Evolutionary conservation across 306 rosid genomes (phyloP).

Genomic region (Adenanthera pavonina): DNA sequence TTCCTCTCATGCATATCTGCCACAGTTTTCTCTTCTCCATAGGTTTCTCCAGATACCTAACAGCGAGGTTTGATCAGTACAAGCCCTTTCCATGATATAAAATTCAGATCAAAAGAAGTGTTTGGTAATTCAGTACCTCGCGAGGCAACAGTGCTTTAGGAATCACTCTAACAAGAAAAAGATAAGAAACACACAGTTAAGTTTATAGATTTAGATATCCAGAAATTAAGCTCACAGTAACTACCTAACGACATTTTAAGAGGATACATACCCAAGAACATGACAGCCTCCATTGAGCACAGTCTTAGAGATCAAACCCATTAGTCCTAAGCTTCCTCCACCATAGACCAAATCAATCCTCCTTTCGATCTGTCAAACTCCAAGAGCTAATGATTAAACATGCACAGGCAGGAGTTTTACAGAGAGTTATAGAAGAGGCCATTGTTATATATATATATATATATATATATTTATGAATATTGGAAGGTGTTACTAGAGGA

Average conservation of each 20-base stretch:
- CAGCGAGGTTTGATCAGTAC: constrained; percentile 33
- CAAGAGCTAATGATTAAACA: too few relatives aligned
- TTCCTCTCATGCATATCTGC: constrained; percentile 72
- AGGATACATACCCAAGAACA: constrained; percentile 54
- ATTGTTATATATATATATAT: not conserved
- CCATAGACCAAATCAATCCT: constrained; percentile 61
- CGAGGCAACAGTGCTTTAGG: constrained; percentile 54
- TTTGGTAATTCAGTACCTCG: constrained; percentile 43
- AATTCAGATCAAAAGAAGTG: not conserved
- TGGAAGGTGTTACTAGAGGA: not conserved
- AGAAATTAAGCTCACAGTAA: not conserved
- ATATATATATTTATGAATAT: not conserved
- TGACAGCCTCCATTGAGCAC: constrained; percentile 59
- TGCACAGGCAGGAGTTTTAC: not conserved
- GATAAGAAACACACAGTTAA: not conserved
- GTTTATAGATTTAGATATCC: not conserved
- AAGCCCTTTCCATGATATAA: not conserved
- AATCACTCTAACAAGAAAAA: constrained; percentile 50
- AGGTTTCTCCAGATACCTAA: constrained; percentile 65
- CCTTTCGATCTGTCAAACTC: constrained; percentile 48
- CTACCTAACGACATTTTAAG: not conserved
- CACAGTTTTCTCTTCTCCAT: constrained; percentile 64
- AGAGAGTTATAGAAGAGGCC: not conserved
- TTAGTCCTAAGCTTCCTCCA: constrained; percentile 64
- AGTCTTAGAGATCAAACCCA: constrained; percentile 63